Base-by-base conservation (phyloP, 2,329 filamentous ascomycete genomes). In the Fusarium hainanense region DNA sequence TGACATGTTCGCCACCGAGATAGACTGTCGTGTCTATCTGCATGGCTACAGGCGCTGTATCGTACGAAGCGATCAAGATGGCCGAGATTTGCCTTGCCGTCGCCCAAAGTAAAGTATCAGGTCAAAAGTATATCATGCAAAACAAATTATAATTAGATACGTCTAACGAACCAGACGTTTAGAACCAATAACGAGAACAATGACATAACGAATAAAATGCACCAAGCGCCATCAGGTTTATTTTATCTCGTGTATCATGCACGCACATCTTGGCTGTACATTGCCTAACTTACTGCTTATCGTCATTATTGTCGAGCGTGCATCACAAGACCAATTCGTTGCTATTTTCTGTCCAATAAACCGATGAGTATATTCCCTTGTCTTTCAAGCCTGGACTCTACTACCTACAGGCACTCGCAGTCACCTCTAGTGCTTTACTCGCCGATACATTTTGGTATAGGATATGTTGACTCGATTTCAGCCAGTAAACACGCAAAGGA, bases 161-260 rank as follows among this genome's bases (percentile, higher is more conserved):
- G 34, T 66, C 37, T 21, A 28, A 13, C 46, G 16, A 37, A 30
- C 21, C n/a, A 63, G 44, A 23, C 23, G 44, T 12, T 14, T 14
- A 18, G 30, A 42, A 25, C 37, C 18, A 23, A 48, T 67, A 51
- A 66, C 57, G 63, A 66, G 58, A 60, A 23, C 28, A 67, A 63
- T 42, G 50, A 63, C 13, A n/a, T 66, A 16, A 66, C 18, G 62
- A 66, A 52, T 44, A 28, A 21, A 43, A 21, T 27, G 14, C 7
- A 28, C n/a, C 9, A 14, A 42, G n/a, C 23, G 16, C 20, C 27
- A 8, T 42, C 10, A 21, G 10, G 4, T 20, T 25, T 14, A 16
- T 42, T 14, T 20, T 16, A 30, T 42, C 32, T 27, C 16, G 27
- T 48, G 13, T 2, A 48, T 47, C 10, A n/a, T 56, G 43, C 18